These are phyloP conservation scores for Amanita exitialis DNA, from an alignment of 768 basidiomycete species.

Conservation along the genomic window DNA sequence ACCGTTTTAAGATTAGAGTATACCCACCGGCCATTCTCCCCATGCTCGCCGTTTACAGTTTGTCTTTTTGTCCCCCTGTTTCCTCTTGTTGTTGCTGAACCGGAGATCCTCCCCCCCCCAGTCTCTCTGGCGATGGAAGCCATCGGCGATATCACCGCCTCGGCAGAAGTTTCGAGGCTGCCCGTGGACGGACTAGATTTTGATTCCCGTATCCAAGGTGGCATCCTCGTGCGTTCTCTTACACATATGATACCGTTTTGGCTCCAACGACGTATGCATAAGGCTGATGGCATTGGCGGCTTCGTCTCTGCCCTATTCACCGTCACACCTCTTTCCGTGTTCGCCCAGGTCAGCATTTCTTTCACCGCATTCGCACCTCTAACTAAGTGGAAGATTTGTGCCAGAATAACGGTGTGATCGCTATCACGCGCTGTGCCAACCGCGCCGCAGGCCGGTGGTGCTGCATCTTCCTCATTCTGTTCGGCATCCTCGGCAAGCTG, in stretches of 20 bases:
- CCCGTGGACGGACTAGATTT: constrained; percentile 66
- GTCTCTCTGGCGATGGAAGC: constrained; percentile 76
- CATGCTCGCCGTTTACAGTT: constrained; percentile 29
- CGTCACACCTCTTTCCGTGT: constrained; percentile 69
- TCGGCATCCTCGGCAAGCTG: constrained; percentile 73
- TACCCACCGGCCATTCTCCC: constrained; percentile 60
- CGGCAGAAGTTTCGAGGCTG: constrained; percentile 73
- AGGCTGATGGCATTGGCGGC: constrained; percentile 76
- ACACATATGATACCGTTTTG: constrained; percentile 32
- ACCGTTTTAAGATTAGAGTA: constrained; percentile 66
- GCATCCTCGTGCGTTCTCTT: constrained; percentile 43
- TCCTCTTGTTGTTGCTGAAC: neutral
- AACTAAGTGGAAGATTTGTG: no score
- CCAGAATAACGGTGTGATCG: constrained; percentile 76
- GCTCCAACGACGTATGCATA: constrained; percentile 2
- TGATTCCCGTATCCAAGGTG: constrained; percentile 77
- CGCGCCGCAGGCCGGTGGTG: constrained; percentile 72
- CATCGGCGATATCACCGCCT: constrained; percentile 78
- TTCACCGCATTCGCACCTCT: neutral
- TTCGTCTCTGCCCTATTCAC: constrained; percentile 76
- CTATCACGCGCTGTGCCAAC: constrained; percentile 79
- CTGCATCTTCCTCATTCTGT: constrained; percentile 69
- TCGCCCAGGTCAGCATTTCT: constrained; percentile 41
- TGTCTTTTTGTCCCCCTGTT: neutral
- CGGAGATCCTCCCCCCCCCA: constrained; percentile 16